These are phyloP conservation scores for Solidago caesia DNA, from an alignment of 129 eudicot species.

Conservation along the genomic window DNA sequence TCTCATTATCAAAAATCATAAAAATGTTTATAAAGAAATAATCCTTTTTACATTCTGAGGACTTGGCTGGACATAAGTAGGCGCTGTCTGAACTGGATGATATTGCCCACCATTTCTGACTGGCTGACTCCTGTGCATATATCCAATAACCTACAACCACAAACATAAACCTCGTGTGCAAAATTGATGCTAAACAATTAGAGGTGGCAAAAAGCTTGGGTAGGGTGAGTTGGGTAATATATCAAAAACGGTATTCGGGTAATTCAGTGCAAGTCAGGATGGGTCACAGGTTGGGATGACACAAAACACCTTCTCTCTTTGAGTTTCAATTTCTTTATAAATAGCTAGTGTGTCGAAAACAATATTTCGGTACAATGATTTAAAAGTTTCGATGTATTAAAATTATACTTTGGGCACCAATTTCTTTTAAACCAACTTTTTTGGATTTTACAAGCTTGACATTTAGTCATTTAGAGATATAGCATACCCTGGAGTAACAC, in stretches of 20 bases:
- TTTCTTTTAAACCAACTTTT: background rate
- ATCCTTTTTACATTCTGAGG: slow-evolving; percentile 62
- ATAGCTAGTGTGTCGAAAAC: background rate
- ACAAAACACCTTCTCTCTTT: background rate
- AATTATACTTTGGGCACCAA: background rate
- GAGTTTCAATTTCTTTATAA: background rate
- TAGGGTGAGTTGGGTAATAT: background rate
- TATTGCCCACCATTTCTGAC: slow-evolving; percentile 50
- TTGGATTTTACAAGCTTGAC: background rate
- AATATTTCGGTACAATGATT: background rate
- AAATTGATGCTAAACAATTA: slow-evolving; percentile 1
- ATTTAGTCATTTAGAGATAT: background rate
- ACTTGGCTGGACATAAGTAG: slow-evolving; percentile 55
- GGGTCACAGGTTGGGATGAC: background rate
- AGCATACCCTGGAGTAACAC: background rate
- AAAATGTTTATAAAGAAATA: background rate
- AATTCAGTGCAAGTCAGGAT: background rate
- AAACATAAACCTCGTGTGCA: slow-evolving; percentile 16
- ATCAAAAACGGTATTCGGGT: background rate
- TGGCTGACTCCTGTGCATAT: slow-evolving; percentile 61
- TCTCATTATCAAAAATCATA: slow-evolving; percentile 1
- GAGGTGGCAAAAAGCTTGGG: background rate
- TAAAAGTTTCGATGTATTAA: background rate
- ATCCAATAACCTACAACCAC: slow-evolving; percentile 62
- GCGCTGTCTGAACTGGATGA: slow-evolving; percentile 68